phyloP scores from a whole-genome alignment of 2,329 filamentous ascomycete genomes.

The Ophiostoma perfectum region DNA sequence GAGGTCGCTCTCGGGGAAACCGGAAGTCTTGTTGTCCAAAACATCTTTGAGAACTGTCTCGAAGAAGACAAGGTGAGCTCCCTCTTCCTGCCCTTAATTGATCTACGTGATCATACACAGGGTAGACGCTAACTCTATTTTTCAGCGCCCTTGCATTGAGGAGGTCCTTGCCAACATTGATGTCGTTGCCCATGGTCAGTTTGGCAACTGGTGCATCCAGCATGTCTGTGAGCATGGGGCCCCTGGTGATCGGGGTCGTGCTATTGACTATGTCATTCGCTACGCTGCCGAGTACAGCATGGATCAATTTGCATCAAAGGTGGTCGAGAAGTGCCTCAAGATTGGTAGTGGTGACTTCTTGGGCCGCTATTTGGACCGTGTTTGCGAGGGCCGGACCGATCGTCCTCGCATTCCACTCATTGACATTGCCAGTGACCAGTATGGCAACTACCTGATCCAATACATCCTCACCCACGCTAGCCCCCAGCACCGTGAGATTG shows the following conservation, averaged over 20 bases:
- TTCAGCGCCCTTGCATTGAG: conserved; percentile 87
- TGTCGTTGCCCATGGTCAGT: conserved; percentile 93
- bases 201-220: conserved; percentile 99
- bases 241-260: conserved; percentile 82
- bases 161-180: conserved; percentile 94
- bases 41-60: conserved; percentile 98
- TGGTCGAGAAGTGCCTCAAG: conserved; percentile 98
- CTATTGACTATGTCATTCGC: conserved; percentile 89
- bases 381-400: conserved; percentile 85
- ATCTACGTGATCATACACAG: no score
- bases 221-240: conserved; percentile 97
- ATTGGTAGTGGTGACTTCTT: conserved; percentile 89
- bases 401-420: conserved; percentile 94
- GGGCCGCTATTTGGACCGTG: conserved; percentile 83
- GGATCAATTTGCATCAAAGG: conserved; percentile 98
- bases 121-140: background rate
- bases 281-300: conserved; percentile 96
- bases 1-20: conserved; percentile 96
- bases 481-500: conserved; percentile 83
- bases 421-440: conserved; percentile 97
- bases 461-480: conserved; percentile 89
- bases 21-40: conserved; percentile 95
- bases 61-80: conserved; percentile 87
- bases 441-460: conserved; percentile 96
- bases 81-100: no score